Evolutionary conservation across 1,284 basidiomycete species (phyloP).

Genomic region (Papiliotrema nemorosa): DNA sequence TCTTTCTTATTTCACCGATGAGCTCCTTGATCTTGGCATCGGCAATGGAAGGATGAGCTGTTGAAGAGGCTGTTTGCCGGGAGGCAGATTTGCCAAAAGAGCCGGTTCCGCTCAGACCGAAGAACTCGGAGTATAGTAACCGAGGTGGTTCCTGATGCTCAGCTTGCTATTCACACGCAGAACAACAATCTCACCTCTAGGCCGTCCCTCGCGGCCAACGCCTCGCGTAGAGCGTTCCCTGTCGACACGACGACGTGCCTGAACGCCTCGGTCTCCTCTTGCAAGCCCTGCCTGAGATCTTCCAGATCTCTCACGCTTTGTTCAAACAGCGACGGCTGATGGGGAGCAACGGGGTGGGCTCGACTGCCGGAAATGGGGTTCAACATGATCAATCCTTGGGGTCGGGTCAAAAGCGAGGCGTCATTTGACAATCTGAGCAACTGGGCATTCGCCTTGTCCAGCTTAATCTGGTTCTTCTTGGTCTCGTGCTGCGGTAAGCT

Average conservation of each 20-base stretch:
- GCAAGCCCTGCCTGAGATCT: slow-evolving; percentile 60
- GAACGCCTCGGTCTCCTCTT: slow-evolving; percentile 67
- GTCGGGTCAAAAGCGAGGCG: slow-evolving; percentile 21
- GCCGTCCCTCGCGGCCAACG: slow-evolving; percentile 43
- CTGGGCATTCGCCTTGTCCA: slow-evolving; percentile 71
- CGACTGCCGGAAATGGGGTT: slow-evolving; percentile 40
- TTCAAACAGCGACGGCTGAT: slow-evolving; percentile 59
- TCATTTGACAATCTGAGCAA: slow-evolving; percentile 68
- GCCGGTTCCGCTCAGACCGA: slow-evolving; percentile 11
- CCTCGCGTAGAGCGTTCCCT: slow-evolving; percentile 64
- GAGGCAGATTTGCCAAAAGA: slow-evolving; percentile 8
- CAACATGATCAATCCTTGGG: slow-evolving; percentile 38
- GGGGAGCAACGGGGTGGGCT: slow-evolving; percentile 23
- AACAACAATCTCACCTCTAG: slow-evolving; percentile 27
- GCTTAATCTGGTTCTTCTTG: slow-evolving; percentile 70
- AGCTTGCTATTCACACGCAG: not conserved
- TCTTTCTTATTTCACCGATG: slow-evolving; percentile 25
- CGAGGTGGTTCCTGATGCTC: slow-evolving; percentile 20
- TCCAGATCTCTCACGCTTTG: slow-evolving; percentile 70
- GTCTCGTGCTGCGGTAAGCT: slow-evolving; percentile 57
- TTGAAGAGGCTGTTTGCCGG: slow-evolving; percentile 35
- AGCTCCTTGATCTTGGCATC: slow-evolving; percentile 34
- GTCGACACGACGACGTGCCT: slow-evolving; percentile 64
- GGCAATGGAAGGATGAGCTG: slow-evolving; percentile 44
- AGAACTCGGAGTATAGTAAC: slow-evolving; percentile 33